Base-by-base conservation (phyloP, 306 rosid genomes). In the Cucurbita pepo region DNA sequence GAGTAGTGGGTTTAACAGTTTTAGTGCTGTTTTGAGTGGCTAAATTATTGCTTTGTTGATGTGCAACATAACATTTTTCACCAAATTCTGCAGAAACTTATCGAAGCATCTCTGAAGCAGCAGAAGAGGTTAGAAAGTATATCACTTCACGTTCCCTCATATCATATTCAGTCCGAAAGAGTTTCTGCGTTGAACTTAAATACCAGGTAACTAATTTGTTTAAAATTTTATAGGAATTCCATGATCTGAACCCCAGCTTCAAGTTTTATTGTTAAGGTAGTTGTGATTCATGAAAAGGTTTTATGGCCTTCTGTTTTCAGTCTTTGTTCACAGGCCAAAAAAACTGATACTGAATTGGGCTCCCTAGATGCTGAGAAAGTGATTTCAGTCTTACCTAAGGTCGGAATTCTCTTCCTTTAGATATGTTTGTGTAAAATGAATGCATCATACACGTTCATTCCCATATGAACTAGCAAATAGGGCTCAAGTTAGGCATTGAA, bases 61-160 rank as follows among this genome's bases (percentile, higher is more conserved):
- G 56, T 50, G 13, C 45, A 8, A 10, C 38, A 6, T 36, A 37
- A 71, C 67, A 61, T 69, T 70, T 38, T 62, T 60, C 14, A 48
- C 51, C 72, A 45, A 51, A 63, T 76, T 52, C 66, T 80, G 84
- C 79, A 93, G 98, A 90, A 87, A 82, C 78, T 90, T 40, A 79
- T 93, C 7, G 75, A 83, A 71, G 94, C 90, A 54, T 85, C 88
- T 8, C 53, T 88, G 78, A 81, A 75, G 83, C 97, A 90, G 84
- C 94, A 87, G 83, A 86, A 81, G 89, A 88, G 86, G 81, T 82
- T 94, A 83, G 93, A 87, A 87, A 83, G 79, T 80, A 83, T 90
- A 87, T 82, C 88, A 56, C 79, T 77, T 70, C 77, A 83, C 57
- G 86, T 81, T 51, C 90, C 97, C 57, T 56, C 81, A 16, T 82